A percentile compares a stretch with the other conserved stretches of the same genome.
These are phyloP conservation scores for Pterocarpus macrocarpus DNA, from an alignment of 306 rosid species.

Conservation along the genomic window DNA sequence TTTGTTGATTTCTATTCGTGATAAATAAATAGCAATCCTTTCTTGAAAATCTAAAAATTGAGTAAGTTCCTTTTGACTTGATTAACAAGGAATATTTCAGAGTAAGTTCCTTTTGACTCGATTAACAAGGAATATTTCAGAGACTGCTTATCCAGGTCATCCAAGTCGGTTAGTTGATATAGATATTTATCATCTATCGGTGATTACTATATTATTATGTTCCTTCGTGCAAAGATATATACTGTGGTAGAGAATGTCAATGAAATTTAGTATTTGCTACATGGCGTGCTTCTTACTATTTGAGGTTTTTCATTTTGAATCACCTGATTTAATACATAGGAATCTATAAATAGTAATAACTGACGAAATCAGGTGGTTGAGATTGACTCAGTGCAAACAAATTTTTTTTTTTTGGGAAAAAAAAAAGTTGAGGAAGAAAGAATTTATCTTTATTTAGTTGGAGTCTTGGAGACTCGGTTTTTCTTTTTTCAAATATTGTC, in stretches of 20 bases:
- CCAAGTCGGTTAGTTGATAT: conserved; percentile 17
- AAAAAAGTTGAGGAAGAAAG: neutral
- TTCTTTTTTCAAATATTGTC: conserved; percentile 6
- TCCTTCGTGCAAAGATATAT: no score
- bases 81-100: conserved; percentile 7
- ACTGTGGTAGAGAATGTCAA: no score
- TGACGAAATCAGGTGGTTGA: neutral
- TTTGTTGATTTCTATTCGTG: conserved; percentile 14
- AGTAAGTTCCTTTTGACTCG: conserved; percentile 18
- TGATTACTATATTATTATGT: no score
- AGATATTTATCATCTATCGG: neutral
- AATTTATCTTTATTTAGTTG: neutral
- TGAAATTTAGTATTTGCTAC: no score
- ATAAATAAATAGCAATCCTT: neutral
- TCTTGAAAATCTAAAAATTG: conserved; percentile 3
- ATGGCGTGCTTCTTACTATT: neutral
- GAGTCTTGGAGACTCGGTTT: neutral
- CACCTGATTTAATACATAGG: neutral
- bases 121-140: conserved; percentile 7
- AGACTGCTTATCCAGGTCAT: conserved; percentile 10
- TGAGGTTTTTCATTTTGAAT: neutral
- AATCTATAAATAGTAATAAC: neutral
- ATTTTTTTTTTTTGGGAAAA: neutral
- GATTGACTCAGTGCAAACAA: neutral
- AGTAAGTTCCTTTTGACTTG: conserved; percentile 17